Base-by-base conservation (phyloP, 257 asterid species). In the Ehretia macrophylla region DNA sequence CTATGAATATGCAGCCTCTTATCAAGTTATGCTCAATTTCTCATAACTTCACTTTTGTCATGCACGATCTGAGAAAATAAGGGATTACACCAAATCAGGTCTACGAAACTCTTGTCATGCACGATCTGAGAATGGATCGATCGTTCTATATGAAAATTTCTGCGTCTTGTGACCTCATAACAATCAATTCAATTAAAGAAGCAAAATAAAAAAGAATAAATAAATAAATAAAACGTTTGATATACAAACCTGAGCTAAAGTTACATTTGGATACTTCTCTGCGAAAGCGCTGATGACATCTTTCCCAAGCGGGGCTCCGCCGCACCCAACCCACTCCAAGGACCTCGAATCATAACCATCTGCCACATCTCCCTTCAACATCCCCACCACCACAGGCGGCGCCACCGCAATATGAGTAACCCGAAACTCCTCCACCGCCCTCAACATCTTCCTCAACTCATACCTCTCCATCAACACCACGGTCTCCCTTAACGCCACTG, bases 311-410 rank as follows among this genome's bases (percentile, higher is more conserved):
- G 87, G 74, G 14, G 90, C 87, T 19, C 82, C 94, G 46, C 84
- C 87, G 32, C 78, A 32, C 5, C 73, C 51, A 39, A 85, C 77
- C 11, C 65, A 53, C 74, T 63, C 84, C 69, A 78, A 55, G 8
- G 85, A 81, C 45, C 76, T 58, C 82, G 81, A 67, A 66, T 81
- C 77, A 52, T 55, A 76, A n/a, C 56, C 68, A 55, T 63, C 55
- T 3, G 67, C 63, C 27, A 55, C 51, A 21, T 23, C 66, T 51
- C 67, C 75, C 63, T 77, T 83, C 60, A 75, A 78, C 85, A 86
- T 69, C 19, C 56, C 75, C 72, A 81, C 80, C 66, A 83, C 75
- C 22, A 77, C 21, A 10, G 88, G 87, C 39, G 91, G 91, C 35
- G 75, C 86, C 64, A 72, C 76, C 50, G 71, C 79, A 69, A 83